phyloP scores from a whole-genome alignment of 495 filamentous ascomycete species.

The Penicillium alfredii region DNA sequence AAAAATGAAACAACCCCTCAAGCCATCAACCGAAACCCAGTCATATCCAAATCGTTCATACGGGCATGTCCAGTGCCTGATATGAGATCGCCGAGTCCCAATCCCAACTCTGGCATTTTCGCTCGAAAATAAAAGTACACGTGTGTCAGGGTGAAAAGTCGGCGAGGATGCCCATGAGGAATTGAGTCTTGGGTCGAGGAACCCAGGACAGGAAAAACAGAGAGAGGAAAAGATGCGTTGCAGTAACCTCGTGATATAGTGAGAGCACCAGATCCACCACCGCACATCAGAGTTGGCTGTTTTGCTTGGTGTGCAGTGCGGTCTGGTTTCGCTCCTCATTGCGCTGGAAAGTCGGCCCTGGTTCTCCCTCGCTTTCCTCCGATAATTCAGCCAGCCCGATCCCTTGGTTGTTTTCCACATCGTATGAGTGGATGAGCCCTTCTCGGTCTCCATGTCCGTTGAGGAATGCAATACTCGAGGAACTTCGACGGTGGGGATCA shows the following conservation, averaged over 20 bases:
- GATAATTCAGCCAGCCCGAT: conserved; percentile 63
- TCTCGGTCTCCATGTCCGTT: conserved; percentile 58
- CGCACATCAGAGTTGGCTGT: conserved; percentile 28
- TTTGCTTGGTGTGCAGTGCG: conserved; percentile 33
- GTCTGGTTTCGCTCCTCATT: conserved; percentile 25
- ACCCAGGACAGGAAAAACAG: conserved; percentile 16
- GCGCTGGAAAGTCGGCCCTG: conserved; percentile 34
- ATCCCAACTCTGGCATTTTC: conserved; percentile 25
- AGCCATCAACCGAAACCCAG: conserved; percentile 18
- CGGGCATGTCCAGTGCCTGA: conserved; percentile 29
- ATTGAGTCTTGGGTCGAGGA: too few species aligned
- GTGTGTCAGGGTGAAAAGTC: conserved; percentile 5
- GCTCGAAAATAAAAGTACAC: conserved; percentile 27
- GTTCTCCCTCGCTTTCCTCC: conserved; percentile 61
- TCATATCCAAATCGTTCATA: conserved; percentile 38
- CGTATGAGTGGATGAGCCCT: conserved; percentile 77
- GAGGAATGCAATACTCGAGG: conserved; percentile 50
- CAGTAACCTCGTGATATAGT: conserved; percentile 19
- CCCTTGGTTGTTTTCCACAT: conserved; percentile 59
- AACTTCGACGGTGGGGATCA: conserved; percentile 48
- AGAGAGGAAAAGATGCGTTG: conserved; percentile 13
- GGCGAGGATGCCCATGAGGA: conserved; percentile 9
- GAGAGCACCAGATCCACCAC: conserved; percentile 7
- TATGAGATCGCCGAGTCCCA: conserved; percentile 19
- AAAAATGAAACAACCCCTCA: conserved; percentile 16